Base-by-base conservation (phyloP, 805 yeast genomes). In the Candida fluviatilis region DNA sequence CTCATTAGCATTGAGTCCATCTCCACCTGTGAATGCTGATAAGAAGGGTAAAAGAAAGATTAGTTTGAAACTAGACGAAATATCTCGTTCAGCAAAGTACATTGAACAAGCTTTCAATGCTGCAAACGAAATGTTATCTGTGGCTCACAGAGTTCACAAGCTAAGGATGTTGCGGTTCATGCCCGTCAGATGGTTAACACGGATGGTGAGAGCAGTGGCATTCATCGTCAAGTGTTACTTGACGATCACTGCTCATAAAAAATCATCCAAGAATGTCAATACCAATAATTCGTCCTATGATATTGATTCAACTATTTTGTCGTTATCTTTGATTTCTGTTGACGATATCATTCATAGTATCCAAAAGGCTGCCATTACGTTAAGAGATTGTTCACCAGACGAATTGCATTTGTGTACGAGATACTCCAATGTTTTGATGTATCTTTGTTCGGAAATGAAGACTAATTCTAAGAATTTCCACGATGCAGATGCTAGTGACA, bases 161-260 rank as follows among this genome's bases (percentile, higher is more conserved):
- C 61, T 83, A 41, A 76, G 74, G 41, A 62, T 82, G 68, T 62
- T 88, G 38, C 69, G 79, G 40, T 83, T 73, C 53, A 87, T 89
- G 81, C 96, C 98, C 1, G 89, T 88, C n/a, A 68, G 96, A 45
- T 89, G 96, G 95, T 80, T 84, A 5, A 83, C 86, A 0, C 71
- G 95, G 37, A 79, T 88, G 18, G 89, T 90, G 15, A 78, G 91
- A 49, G 86, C 96, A 0, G 88, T 88, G 10, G 93, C 96, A 2
- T 90, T 89, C 55, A 74, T 91, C 37, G 93, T 91, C 11, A 91
- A 90, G 60, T 85, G 95, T 52, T 80, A 86, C 52, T 56, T 83
- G 46, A 82, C 87, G 0, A 64, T 84, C 19, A 76, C 84, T 0
- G 71, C 72, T 2, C 71, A 65, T 43, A 66, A 62, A 36, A 53